Percentiles rank a stretch among this genome's conserved stretches.
Conservation (phyloP, 2,329 filamentous ascomycete species). For the Aspergillus fumigatiaffinis region DNA sequence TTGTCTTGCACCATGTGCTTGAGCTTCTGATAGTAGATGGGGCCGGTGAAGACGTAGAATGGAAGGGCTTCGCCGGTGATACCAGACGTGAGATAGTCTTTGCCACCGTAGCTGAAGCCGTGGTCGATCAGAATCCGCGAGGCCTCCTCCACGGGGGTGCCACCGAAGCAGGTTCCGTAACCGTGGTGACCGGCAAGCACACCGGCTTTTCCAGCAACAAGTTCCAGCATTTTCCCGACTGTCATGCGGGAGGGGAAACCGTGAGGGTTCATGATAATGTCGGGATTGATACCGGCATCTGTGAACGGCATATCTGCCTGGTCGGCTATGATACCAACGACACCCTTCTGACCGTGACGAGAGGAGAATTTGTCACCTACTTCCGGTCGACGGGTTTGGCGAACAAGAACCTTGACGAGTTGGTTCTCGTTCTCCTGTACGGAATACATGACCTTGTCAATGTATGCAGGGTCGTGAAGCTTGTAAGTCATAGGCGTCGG, state of each 20-base stretch:
- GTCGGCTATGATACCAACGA: slow-evolving; percentile 92
- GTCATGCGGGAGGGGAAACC: slow-evolving; percentile 99
- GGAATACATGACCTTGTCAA: slow-evolving; percentile 95
- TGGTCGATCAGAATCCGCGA: slow-evolving; percentile 76
- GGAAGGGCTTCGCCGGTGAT: slow-evolving; percentile 92
- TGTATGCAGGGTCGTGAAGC: slow-evolving; percentile 77
- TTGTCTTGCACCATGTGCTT: slow-evolving; percentile 99
- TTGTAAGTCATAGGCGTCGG: slow-evolving; percentile 63
- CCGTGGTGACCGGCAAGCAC: slow-evolving; percentile 79
- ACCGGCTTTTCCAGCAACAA: slow-evolving; percentile 89
- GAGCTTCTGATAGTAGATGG: slow-evolving; percentile 98
- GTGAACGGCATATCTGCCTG: slow-evolving; percentile 97
- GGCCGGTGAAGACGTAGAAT: slow-evolving; percentile 96
- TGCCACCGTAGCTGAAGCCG: slow-evolving; percentile 94
- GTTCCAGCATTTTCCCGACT: slow-evolving; percentile 94
- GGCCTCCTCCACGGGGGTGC: slow-evolving; percentile 83
- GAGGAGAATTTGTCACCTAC: slow-evolving; percentile 98
- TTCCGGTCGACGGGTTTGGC: slow-evolving; percentile 93
- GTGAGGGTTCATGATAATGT: slow-evolving; percentile 99
- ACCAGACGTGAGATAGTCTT: slow-evolving; percentile 92
- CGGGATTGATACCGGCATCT: slow-evolving; percentile 83
- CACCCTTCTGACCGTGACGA: slow-evolving; percentile 96
- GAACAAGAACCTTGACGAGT: slow-evolving; percentile 88
- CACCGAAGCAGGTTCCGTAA: slow-evolving; percentile 86
- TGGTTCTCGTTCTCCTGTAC: slow-evolving; percentile 81